Base-by-base conservation (phyloP, 108 stramenopile species). In the Pseudonitzschia pungens region DNA sequence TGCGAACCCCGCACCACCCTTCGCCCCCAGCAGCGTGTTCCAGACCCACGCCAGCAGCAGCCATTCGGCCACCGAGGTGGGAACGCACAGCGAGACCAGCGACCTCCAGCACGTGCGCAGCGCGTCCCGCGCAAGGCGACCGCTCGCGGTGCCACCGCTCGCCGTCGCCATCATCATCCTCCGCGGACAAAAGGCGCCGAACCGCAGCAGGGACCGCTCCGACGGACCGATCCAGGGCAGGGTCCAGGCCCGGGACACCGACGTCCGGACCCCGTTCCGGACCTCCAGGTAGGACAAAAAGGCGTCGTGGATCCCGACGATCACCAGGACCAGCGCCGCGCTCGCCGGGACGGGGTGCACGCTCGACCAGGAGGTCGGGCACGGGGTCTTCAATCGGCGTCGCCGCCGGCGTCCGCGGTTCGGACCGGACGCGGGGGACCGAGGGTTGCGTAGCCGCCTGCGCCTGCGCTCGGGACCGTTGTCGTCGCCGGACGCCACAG, bases 101-200 rank as follows among this genome's bases (percentile, higher is more conserved):
- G 33, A 21, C 15, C 36, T 33, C 32, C 60, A 62, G 60, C n/a
- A 33, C 12, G 14, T 10, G 36, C 4, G 14, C 28, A 9, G 10
- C 33, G 22, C 12, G 21, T 24, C 12, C 26, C n/a, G n/a, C n/a
- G n/a, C n/a, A n/a, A n/a, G n/a, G n/a, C n/a, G n/a, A 58, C 29
- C 57, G 27, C 16, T n/a, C n/a, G n/a, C n/a, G n/a, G n/a, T n/a
- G n/a, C 64, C 15, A 16, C 33, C 15, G 15, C 15, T 16, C n/a
- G 45, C 31, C 9, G 60, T 8, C 12, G 24, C 10, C 6, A 16
- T 10, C 32, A 62, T 14, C 45, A 81, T 28, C 29, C 53, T 76
- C 15, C 65, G 28, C 45, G 81, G 81, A 55, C 64, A 62, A 50
- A 64, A 77, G 18, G 81, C 81, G 2, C 81, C 81, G 68, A 82